Evolutionary conservation across 768 basidiomycete species (phyloP).

Genomic region (Udeniomyces megalosporus): DNA sequence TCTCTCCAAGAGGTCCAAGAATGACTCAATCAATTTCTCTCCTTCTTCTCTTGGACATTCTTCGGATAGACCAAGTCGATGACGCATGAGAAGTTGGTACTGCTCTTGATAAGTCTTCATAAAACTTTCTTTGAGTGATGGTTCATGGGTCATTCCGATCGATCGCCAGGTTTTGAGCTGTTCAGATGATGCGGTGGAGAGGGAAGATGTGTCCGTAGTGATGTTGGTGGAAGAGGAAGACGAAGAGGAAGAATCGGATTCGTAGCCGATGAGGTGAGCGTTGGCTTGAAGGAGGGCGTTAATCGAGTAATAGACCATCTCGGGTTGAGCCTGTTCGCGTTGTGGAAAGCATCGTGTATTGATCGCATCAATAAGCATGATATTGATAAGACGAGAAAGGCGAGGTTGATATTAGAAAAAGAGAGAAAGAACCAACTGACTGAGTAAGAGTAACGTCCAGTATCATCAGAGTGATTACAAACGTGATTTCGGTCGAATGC

Average conservation of each 20-base stretch:
- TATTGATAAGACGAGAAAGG: conserved; percentile 15
- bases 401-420: background rate
- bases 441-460: conserved; percentile 9
- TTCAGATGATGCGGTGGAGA: too few species aligned
- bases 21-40: conserved; percentile 43
- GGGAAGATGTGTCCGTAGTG: too few species aligned
- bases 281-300: conserved; percentile 56
- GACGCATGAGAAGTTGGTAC: too few species aligned
- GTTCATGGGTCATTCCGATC: too few species aligned
- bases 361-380: too few species aligned
- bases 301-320: conserved; percentile 49
- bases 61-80: too few species aligned
- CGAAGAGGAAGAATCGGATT: conserved; percentile 33
- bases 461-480: conserved; percentile 55
- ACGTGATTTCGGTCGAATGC: conserved; percentile 69
- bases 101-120: too few species aligned
- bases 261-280: conserved; percentile 72
- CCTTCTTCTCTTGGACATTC: conserved; percentile 37
- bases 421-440: background rate
- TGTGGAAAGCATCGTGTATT: too few species aligned
- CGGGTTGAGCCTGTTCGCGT: conserved; percentile 29
- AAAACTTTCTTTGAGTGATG: too few species aligned
- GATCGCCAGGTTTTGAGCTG: too few species aligned
- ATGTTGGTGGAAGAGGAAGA: too few species aligned
- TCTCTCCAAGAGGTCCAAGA: conserved; percentile 53